These are phyloP conservation scores for Daldinia concentrica DNA, from an alignment of 495 filamentous ascomycete species.

Conservation along the genomic window DNA sequence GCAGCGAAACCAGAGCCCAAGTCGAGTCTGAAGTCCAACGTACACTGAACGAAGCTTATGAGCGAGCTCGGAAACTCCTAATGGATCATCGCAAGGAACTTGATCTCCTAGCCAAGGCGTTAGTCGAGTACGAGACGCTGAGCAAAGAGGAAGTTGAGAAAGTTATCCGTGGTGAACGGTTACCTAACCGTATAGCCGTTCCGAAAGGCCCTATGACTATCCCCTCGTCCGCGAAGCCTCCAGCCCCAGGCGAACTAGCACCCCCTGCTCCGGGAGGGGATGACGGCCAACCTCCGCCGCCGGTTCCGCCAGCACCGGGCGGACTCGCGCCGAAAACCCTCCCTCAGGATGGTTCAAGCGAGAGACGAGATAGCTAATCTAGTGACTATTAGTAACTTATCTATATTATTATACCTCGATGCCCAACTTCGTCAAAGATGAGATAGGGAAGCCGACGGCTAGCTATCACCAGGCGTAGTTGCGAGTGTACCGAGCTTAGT, in stretches of 20 bases:
- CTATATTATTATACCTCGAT: conserved; percentile 2
- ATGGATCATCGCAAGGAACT: conserved; percentile 78
- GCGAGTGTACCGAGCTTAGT: not conserved
- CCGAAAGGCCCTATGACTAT: conserved; percentile 60
- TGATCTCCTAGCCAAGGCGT: conserved; percentile 83
- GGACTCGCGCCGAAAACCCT: conserved; percentile 23
- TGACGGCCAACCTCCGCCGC: conserved; percentile 35
- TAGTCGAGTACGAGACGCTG: conserved; percentile 94
- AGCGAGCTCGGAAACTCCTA: conserved; percentile 77
- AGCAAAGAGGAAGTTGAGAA: conserved; percentile 88
- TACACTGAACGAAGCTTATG: conserved; percentile 81
- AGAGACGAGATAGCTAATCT: conserved; percentile 14
- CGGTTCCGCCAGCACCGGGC: conserved; percentile 33
- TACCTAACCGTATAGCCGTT: conserved; percentile 63
- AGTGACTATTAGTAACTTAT: not conserved
- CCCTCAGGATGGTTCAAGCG: not conserved
- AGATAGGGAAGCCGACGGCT: not conserved
- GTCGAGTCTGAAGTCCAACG: conserved; percentile 89
- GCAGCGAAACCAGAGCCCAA: conserved; percentile 80
- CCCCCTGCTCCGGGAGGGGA: conserved; percentile 37
- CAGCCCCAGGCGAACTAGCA: conserved; percentile 39
- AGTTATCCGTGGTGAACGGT: conserved; percentile 83
- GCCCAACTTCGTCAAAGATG: not conserved
- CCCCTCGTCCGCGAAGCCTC: conserved; percentile 47
- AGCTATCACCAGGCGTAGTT: conserved; percentile 5